Conservation (phyloP, 345 rosid species). For the Ricinus communis region DNA sequence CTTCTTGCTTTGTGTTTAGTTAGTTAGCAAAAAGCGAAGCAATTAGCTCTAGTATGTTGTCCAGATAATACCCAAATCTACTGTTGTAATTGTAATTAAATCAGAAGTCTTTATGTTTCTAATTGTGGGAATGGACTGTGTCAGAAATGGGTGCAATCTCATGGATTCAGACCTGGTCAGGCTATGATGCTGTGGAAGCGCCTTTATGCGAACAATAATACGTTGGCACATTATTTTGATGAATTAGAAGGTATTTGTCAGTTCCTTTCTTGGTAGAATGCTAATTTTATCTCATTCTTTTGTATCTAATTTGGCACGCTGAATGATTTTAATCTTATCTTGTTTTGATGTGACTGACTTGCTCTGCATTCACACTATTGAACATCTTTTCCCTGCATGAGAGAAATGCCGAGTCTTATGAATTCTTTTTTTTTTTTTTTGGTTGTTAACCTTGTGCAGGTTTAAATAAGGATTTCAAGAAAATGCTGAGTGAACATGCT, state of each 20-base stretch:
- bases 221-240: constrained; percentile 64
- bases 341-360: too few species aligned
- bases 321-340: too few species aligned
- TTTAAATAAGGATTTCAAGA: constrained; percentile 83
- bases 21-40: background rate
- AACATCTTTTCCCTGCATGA: background rate
- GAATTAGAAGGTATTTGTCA: constrained; percentile 60
- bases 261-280: background rate
- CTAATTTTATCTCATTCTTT: too few species aligned
- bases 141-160: constrained; percentile 84
- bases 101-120: background rate
- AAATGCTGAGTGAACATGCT: constrained; percentile 62
- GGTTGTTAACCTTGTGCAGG: constrained; percentile 37
- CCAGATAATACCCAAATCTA: too few species aligned
- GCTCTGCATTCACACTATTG: background rate
- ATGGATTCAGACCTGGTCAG: constrained; percentile 87
- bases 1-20: constrained; percentile 2
- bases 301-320: too few species aligned
- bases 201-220: constrained; percentile 56
- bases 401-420: background rate
- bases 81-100: too few species aligned
- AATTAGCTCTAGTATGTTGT: background rate
- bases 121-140: too few species aligned
- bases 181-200: constrained; percentile 97
- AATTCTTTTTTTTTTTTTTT: background rate